These are phyloP conservation scores for Scenedesmus sp. DNA, from an alignment of 163 green algal genomes.

Conservation along the genomic window DNA sequence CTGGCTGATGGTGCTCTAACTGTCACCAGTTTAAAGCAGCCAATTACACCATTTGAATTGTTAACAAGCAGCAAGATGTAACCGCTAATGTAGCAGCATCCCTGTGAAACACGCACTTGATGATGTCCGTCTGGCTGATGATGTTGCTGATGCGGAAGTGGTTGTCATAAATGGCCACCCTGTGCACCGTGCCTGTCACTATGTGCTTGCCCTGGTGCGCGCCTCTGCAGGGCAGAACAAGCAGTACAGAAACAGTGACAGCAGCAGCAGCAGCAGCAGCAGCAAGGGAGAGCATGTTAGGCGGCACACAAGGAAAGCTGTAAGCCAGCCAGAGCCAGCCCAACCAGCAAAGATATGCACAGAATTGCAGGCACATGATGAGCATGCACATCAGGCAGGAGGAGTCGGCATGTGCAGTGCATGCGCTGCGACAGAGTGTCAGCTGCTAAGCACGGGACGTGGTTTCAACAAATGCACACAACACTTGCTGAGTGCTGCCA, in stretches of 20 bases:
- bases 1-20: too few species aligned
- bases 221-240: conserved; percentile 11
- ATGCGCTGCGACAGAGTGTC: too few species aligned
- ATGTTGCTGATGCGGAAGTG: conserved; percentile 71
- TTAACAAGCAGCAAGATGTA: too few species aligned
- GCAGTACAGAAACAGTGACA: background rate
- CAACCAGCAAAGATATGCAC: background rate
- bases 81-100: too few species aligned
- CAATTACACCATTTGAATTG: too few species aligned
- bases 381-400: too few species aligned
- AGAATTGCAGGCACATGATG: background rate
- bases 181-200: conserved; percentile 68
- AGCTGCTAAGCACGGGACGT: too few species aligned
- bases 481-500: background rate
- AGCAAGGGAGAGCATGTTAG: background rate
- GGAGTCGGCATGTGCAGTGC: too few species aligned
- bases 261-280: background rate
- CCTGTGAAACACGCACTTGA: conserved; percentile 69
- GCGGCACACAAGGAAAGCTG: background rate
- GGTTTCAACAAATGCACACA: background rate
- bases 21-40: too few species aligned
- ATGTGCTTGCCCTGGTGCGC: conserved; percentile 32
- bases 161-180: conserved; percentile 79
- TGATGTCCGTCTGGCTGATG: conserved; percentile 83
- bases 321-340: background rate